Percentiles rank a stretch among this genome's conserved stretches.
Evolutionary conservation across 1,139 yeast species (phyloP).

Genomic region (Kodamaea suecica): DNA sequence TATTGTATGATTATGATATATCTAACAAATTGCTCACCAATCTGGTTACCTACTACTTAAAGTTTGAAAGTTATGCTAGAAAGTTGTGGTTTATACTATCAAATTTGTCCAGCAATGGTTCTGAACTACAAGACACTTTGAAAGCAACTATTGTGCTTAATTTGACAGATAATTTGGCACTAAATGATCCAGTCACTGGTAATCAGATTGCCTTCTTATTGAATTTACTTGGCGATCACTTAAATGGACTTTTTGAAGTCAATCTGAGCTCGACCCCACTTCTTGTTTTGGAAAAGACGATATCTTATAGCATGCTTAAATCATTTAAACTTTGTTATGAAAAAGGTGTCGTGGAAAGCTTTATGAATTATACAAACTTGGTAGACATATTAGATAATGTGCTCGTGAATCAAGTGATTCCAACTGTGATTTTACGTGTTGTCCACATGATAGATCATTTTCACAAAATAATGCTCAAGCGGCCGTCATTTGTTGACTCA

Average conservation of each 20-base stretch:
- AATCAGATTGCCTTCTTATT: constrained; percentile 26
- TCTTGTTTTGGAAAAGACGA: constrained; percentile 17
- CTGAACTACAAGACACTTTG: constrained; percentile 14
- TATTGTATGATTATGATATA: constrained; percentile 38
- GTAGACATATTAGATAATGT: constrained; percentile 3
- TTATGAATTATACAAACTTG: constrained; percentile 14
- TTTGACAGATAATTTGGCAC: constrained; percentile 27
- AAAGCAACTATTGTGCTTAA: constrained; percentile 32
- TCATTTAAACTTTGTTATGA: constrained; percentile 21
- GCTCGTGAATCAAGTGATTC: constrained; percentile 1
- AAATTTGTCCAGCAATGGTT: neutral
- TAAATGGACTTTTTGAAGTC: constrained; percentile 4
- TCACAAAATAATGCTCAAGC: constrained; percentile 11
- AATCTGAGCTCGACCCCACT: neutral
- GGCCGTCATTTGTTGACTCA: constrained; percentile 10
- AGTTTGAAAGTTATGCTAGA: constrained; percentile 32
- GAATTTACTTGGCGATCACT: constrained; percentile 30
- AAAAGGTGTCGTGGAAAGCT: constrained; percentile 18
- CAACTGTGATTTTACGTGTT: constrained; percentile 11
- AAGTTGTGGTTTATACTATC: constrained; percentile 34
- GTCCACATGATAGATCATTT: constrained; percentile 17
- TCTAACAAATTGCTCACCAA: constrained; percentile 29
- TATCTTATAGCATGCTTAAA: constrained; percentile 24
- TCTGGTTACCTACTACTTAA: constrained; percentile 22
- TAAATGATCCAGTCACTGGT: constrained; percentile 29